These are phyloP conservation scores for Pseudopediastrum boryanum DNA, from an alignment of 139 green algal genomes.

Conservation along the genomic window DNA sequence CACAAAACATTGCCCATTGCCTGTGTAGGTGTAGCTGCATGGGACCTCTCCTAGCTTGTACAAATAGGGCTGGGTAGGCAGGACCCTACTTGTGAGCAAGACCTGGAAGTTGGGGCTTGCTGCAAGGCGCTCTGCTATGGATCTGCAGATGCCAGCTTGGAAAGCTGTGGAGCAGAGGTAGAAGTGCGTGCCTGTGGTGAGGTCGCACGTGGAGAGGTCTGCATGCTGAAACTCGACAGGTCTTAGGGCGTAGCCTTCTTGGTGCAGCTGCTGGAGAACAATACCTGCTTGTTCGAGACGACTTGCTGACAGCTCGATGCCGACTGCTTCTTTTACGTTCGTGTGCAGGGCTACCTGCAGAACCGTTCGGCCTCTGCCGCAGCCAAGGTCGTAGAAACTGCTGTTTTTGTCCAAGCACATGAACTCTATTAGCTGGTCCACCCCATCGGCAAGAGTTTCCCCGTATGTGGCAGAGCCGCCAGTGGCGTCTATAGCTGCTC, in stretches of 20 bases:
- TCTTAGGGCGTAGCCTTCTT: slow-evolving; percentile 4
- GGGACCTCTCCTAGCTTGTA: slow-evolving; percentile 14
- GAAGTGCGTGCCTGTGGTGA: slow-evolving; percentile 41
- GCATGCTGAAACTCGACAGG: slow-evolving; percentile 41
- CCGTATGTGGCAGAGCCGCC: slow-evolving; percentile 45
- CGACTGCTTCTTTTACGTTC: slow-evolving; percentile 23
- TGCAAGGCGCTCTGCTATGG: slow-evolving; percentile 45
- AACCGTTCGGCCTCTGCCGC: slow-evolving; percentile 37
- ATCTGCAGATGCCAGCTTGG: slow-evolving; percentile 36
- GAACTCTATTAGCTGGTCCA: slow-evolving; percentile 25
- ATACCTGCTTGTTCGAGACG: slow-evolving; percentile 48
- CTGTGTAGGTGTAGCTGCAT: slow-evolving; percentile 18
- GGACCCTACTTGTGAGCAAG: slow-evolving; percentile 46
- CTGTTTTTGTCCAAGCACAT: slow-evolving; percentile 17
- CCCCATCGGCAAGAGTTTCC: slow-evolving; percentile 39
- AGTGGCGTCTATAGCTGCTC: slow-evolving; percentile 33
- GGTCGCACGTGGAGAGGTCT: slow-evolving; percentile 42
- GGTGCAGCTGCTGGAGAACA: slow-evolving; percentile 34
- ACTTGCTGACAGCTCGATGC: slow-evolving; percentile 48
- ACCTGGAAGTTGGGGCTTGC: slow-evolving; percentile 45
- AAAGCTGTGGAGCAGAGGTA: slow-evolving; percentile 59
- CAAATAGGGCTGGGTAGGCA: slow-evolving; percentile 47
- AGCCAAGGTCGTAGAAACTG: slow-evolving; percentile 47
- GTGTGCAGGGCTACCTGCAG: slow-evolving; percentile 38
- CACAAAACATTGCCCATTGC: not conserved